phyloP scores from a whole-genome alignment of 2,329 filamentous ascomycete species.

The Botrytis fabae region DNA sequence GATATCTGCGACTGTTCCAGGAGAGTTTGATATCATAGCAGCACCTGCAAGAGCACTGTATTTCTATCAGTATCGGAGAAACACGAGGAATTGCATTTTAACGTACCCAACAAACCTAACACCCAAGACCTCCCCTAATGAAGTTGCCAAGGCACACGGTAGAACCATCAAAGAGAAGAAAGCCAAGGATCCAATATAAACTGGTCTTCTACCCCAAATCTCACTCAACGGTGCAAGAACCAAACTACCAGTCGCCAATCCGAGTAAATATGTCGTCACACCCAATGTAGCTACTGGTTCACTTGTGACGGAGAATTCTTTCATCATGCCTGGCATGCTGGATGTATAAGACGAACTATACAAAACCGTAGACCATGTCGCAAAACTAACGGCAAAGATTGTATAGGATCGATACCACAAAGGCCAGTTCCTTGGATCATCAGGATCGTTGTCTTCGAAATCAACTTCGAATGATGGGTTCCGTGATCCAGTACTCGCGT shows the following conservation, averaged over 20 bases:
- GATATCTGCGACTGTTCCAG: conserved; percentile 81
- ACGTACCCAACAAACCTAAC: conserved; percentile 69
- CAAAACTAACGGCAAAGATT: conserved; percentile 43
- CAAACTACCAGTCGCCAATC: conserved; percentile 70
- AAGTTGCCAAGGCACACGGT: conserved; percentile 68
- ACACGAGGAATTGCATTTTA: not conserved
- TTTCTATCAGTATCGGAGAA: conserved; percentile 19
- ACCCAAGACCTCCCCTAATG: conserved; percentile 67
- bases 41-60: conserved; percentile 65
- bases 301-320: conserved; percentile 60
- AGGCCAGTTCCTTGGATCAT: conserved; percentile 70
- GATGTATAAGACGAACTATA: conserved; percentile 80
- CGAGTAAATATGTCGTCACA: conserved; percentile 75
- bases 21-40: conserved; percentile 80
- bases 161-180: conserved; percentile 69
- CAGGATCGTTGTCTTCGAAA: conserved; percentile 62
- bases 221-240: conserved; percentile 74
- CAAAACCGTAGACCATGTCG: conserved; percentile 53
- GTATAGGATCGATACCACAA: conserved; percentile 47
- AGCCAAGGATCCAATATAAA: conserved; percentile 66
- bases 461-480: conserved; percentile 70
- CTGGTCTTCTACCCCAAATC: conserved; percentile 65
- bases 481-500: conserved; percentile 47
- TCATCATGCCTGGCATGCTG: conserved; percentile 66
- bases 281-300: conserved; percentile 69